Conservation (phyloP, 2,329 filamentous ascomycete species). For the Ophiocordyceps camponoti-leonardi region DNA sequence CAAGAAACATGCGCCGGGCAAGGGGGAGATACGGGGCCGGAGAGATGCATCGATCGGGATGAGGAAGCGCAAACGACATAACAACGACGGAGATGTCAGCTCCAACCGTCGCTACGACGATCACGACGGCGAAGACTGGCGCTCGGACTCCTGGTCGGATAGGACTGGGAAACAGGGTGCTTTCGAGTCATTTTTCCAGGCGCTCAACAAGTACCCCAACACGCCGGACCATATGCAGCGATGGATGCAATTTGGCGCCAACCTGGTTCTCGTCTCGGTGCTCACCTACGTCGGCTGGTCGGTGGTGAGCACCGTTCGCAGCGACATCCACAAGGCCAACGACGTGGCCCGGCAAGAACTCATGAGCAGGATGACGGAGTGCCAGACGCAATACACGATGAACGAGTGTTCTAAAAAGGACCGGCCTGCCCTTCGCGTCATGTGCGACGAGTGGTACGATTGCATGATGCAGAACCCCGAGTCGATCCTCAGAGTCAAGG, state of each 20-base stretch:
- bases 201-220: constrained; percentile 38
- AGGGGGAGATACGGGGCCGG: constrained; percentile 44
- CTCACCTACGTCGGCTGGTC: constrained; percentile 51
- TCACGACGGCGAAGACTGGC: constrained; percentile 25
- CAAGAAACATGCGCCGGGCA: constrained; percentile 31
- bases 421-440: constrained; percentile 53
- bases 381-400: constrained; percentile 52
- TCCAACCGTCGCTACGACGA: constrained; percentile 26
- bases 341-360: constrained; percentile 51
- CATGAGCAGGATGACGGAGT: constrained; percentile 55
- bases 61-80: constrained; percentile 36
- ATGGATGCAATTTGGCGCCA: constrained; percentile 45
- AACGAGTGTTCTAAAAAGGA: constrained; percentile 55
- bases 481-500: constrained; percentile 59
- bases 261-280: constrained; percentile 38
- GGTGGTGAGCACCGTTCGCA: constrained; percentile 51
- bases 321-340: constrained; percentile 59
- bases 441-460: constrained; percentile 66
- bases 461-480: constrained; percentile 79
- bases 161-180: constrained; percentile 11
- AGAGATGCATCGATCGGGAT: constrained; percentile 19
- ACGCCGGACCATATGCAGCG: constrained; percentile 40
- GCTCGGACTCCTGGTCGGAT: constrained; percentile 22
- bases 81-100: constrained; percentile 33
- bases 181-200: constrained; percentile 28